Conservation (phyloP, 768 basidiomycete species). For the Tricholoma saponaceum region DNA sequence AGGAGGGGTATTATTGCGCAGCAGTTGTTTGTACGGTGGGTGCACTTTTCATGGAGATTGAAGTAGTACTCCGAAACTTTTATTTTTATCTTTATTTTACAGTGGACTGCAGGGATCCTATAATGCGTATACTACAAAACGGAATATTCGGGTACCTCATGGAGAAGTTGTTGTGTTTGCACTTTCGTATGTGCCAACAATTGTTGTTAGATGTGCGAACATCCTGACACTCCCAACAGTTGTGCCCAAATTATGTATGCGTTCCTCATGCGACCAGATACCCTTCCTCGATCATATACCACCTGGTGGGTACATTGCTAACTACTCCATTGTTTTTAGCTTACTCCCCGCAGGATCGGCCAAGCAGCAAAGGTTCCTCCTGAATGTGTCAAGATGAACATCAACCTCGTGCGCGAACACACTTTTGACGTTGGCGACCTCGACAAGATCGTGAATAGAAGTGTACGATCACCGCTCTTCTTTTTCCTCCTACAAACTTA, state of each 20-base stretch:
- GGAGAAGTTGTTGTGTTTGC: slow-evolving; percentile 83
- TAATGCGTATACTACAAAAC: slow-evolving; percentile 68
- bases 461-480: slow-evolving; percentile 31
- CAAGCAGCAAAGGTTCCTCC: slow-evolving; percentile 61
- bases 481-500: background rate
- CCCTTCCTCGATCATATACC: slow-evolving; percentile 74
- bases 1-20: slow-evolving; percentile 71
- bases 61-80: background rate
- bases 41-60: slow-evolving; percentile 2
- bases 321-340: background rate
- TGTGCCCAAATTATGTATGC: slow-evolving; percentile 86
- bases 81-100: background rate
- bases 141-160: slow-evolving; percentile 69
- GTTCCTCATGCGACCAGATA: slow-evolving; percentile 75
- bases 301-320: slow-evolving; percentile 51
- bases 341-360: slow-evolving; percentile 51
- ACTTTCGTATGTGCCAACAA: slow-evolving; percentile 46
- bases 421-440: slow-evolving; percentile 53
- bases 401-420: slow-evolving; percentile 53
- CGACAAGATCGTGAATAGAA: slow-evolving; percentile 45
- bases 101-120: slow-evolving; percentile 91
- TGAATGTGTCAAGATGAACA: slow-evolving; percentile 58
- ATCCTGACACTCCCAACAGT: slow-evolving; percentile 29
- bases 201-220: background rate
- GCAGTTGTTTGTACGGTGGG: slow-evolving; percentile 84